Evolutionary conservation across 2,329 filamentous ascomycete genomes (phyloP).

Genomic region (Talaromyces pinophilus): DNA sequence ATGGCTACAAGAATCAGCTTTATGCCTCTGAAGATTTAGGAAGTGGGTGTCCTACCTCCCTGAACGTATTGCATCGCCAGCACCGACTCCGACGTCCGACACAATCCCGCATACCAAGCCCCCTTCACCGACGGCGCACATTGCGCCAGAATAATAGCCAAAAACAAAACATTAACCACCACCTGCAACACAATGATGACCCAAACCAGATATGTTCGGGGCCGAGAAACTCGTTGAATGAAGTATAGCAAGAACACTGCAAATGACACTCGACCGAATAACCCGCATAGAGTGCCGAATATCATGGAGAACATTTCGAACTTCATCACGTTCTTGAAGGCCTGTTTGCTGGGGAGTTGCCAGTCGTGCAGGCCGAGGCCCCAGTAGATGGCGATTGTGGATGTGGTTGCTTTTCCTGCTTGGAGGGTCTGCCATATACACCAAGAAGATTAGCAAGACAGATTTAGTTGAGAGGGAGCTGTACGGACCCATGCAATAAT

Average conservation of each 20-base stretch:
- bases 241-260: constrained; percentile 26
- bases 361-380: constrained; percentile 26
- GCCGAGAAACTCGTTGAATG: constrained; percentile 20
- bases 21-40: not conserved
- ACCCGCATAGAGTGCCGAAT: constrained; percentile 25
- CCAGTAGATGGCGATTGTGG: constrained; percentile 24
- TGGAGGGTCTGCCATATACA: constrained; percentile 14
- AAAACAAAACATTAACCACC: constrained; percentile 23
- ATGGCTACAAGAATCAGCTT: constrained; percentile 15
- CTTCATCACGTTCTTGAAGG: constrained; percentile 21
- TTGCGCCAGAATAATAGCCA: constrained; percentile 24
- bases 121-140: constrained; percentile 20
- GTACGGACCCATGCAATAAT: constrained; percentile 24
- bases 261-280: constrained; percentile 27
- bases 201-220: constrained; percentile 24
- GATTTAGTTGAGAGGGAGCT: not conserved
- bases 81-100: constrained; percentile 21
- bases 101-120: constrained; percentile 16
- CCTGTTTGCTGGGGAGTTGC: constrained; percentile 17
- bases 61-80: constrained; percentile 21
- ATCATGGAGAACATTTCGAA: constrained; percentile 25
- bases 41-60: constrained; percentile 12
- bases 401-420: constrained; percentile 15
- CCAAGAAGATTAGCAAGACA: not conserved
- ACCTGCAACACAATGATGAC: constrained; percentile 25